These are phyloP conservation scores for Apostasia shenzhenica DNA, from an alignment of 106 monocot species.

Conservation along the genomic window DNA sequence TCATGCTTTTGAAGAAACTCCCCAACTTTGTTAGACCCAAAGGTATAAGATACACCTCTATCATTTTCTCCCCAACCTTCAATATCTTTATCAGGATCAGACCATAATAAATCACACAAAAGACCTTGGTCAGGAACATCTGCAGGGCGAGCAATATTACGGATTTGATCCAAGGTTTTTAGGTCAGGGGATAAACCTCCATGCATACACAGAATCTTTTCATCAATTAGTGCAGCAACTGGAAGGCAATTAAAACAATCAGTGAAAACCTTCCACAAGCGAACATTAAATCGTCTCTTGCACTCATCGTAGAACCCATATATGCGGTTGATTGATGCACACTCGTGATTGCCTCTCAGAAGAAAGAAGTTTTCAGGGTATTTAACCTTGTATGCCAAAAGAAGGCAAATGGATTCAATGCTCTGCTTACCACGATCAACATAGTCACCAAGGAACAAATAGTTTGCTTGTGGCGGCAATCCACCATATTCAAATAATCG, in stretches of 20 bases:
- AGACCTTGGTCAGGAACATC: conserved; percentile 11
- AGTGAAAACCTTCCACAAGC: conserved; percentile 8
- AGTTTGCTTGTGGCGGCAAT: conserved; percentile 11
- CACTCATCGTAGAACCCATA: conserved; percentile 11
- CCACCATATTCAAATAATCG: conserved; percentile 11
- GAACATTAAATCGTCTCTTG: conserved; percentile 11
- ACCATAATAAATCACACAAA: conserved; percentile 8
- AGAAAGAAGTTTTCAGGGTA: conserved; percentile 12
- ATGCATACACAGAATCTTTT: conserved; percentile 7
- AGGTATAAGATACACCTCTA: conserved; percentile 10
- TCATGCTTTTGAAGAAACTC: conserved; percentile 13
- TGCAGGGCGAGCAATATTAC: conserved; percentile 7
- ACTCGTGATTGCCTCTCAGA: conserved; percentile 11
- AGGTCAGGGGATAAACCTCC: conserved; percentile 7
- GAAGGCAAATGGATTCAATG: conserved; percentile 12
- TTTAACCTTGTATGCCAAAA: conserved; percentile 7
- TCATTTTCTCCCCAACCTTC: conserved; percentile 14
- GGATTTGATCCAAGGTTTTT: conserved; percentile 9
- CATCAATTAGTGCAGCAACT: conserved; percentile 10
- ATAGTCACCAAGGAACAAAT: conserved; percentile 12
- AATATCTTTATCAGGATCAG: conserved; percentile 14
- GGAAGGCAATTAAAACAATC: conserved; percentile 12
- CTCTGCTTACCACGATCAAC: conserved; percentile 12
- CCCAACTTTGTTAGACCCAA: conserved; percentile 9
- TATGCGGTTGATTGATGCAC: conserved; percentile 13